These are phyloP conservation scores for Hysterangium stoloniferum DNA, from an alignment of 768 basidiomycete species.

Conservation along the genomic window DNA sequence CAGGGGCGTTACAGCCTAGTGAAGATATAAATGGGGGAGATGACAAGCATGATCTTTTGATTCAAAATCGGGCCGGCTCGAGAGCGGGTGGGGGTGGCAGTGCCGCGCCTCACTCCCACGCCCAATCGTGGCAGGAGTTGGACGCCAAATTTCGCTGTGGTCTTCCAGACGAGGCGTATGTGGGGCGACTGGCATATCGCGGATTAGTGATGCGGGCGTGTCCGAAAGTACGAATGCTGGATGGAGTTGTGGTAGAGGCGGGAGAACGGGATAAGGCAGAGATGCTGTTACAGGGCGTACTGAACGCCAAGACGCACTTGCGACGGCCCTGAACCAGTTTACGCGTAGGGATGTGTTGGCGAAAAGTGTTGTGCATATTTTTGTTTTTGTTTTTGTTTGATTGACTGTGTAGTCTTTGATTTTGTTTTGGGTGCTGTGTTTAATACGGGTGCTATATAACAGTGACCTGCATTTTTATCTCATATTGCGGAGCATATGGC, in stretches of 20 bases:
- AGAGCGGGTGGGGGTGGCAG: slow-evolving; percentile 13
- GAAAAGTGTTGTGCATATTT: neutral
- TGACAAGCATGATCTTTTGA: slow-evolving; percentile 25
- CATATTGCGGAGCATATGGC: no score
- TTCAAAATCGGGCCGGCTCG: slow-evolving; percentile 19
- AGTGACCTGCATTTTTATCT: neutral
- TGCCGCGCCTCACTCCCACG: slow-evolving; percentile 5
- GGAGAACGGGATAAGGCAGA: slow-evolving; percentile 84
- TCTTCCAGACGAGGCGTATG: slow-evolving; percentile 82
- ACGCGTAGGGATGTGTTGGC: neutral
- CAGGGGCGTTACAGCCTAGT: slow-evolving; percentile 54
- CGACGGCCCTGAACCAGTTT: neutral
- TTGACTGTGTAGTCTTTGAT: neutral
- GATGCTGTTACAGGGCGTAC: slow-evolving; percentile 49
- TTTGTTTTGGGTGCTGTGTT: neutral
- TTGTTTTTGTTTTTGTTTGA: neutral
- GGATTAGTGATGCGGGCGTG: slow-evolving; percentile 81
- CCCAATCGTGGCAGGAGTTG: slow-evolving; percentile 55
- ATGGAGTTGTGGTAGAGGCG: slow-evolving; percentile 76
- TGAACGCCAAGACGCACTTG: slow-evolving; percentile 17
- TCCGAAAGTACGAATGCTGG: slow-evolving; percentile 57
- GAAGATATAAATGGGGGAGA: slow-evolving; percentile 20
- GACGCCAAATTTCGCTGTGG: slow-evolving; percentile 84
- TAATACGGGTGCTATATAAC: neutral
- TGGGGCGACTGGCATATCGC: slow-evolving; percentile 82